phyloP scores from a whole-genome alignment of 2,329 filamentous ascomycete species.

The Claviceps monticola region DNA sequence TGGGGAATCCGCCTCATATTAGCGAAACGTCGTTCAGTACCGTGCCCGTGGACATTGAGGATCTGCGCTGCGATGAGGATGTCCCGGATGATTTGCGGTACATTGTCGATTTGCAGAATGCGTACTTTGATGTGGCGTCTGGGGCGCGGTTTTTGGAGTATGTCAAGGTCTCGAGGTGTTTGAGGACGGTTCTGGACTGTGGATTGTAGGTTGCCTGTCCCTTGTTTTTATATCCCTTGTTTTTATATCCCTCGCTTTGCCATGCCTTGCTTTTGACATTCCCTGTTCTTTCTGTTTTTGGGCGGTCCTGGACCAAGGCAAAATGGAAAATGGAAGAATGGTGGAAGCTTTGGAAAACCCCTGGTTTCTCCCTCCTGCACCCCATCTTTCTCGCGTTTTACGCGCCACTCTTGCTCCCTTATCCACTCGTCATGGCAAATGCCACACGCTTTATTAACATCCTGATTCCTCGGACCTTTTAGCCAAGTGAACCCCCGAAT shows the following conservation, averaged over 20 bases:
- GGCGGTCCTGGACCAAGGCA: neutral
- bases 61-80: slow-evolving; percentile 29
- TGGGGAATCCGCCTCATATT: slow-evolving; percentile 33
- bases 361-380: neutral
- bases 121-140: slow-evolving; percentile 18
- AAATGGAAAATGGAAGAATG: too few relatives aligned
- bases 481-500: slow-evolving; percentile 14
- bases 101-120: slow-evolving; percentile 21
- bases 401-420: too few relatives aligned
- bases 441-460: slow-evolving; percentile 2
- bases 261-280: neutral
- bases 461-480: neutral
- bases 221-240: neutral
- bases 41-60: slow-evolving; percentile 23
- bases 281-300: neutral
- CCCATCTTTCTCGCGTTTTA: too few relatives aligned
- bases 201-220: slow-evolving; percentile 16
- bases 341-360: neutral
- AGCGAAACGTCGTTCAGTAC: slow-evolving; percentile 27
- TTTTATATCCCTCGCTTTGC: neutral
- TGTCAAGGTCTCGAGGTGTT: slow-evolving; percentile 17
- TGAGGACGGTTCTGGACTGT: slow-evolving; percentile 20
- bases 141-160: slow-evolving; percentile 25
- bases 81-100: slow-evolving; percentile 20
- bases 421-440: neutral